Evolutionary conservation across 345 rosid species (phyloP), one percentile per base, ranked within the genome.

Genomic region (Hibiscus syriacus): DNA sequence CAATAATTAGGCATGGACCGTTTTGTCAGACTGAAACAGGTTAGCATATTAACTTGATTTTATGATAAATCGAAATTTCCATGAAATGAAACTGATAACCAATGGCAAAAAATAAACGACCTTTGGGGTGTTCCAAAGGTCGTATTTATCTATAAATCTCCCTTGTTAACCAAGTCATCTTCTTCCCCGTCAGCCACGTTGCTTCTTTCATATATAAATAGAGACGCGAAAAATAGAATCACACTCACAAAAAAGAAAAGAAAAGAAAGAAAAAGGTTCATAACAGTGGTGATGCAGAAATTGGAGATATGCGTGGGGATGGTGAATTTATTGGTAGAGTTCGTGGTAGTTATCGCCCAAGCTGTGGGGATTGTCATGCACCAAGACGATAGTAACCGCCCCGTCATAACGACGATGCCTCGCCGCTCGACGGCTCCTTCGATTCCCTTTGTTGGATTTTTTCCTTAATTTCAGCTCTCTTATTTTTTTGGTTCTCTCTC

Each of bases 301-400:
- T 34, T 34, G 7, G 38, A 34, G 38, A 34, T 34, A 2, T 34
- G 38, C 38, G 38, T 34, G 38, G 38, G 38, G 2, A 34, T n/a
- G n/a, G n/a, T n/a, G n/a, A n/a, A n/a, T n/a, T n/a, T n/a, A n/a
- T n/a, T n/a, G n/a, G n/a, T n/a, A n/a, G n/a, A 80, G 46, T 83
- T 89, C 57, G 77, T 83, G 30, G 0, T 75, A 17, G 80, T 68
- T 4, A 82, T 82, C 12, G 87, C 87, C 26, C 83, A 84, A 70
- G 79, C 90, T 22, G 73, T 79, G 12, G 80, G 73, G 5, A n/a
- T 64, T 0, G 78, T 70, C 0, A 55, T 73, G 38, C 77, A 61
- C 1, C 70, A 66, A 16, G 56, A 52, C 25, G 25, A 52, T 8
- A 19, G 54, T 17, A 17, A 49, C 54, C 54, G 64, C 23, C 17